Conservation (phyloP, 768 basidiomycete genomes). For the Mycena kentingensis region DNA sequence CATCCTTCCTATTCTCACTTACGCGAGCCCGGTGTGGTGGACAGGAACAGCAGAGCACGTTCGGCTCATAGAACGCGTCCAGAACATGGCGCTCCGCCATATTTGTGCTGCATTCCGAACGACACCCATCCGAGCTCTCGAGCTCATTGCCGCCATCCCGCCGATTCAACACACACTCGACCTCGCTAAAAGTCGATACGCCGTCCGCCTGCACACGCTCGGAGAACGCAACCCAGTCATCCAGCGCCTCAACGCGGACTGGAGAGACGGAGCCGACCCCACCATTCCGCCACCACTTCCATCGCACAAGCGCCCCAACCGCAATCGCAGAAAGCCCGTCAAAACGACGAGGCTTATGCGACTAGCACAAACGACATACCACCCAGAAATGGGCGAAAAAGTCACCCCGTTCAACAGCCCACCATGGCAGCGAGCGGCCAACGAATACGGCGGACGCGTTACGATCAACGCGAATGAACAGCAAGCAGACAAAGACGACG, state of each 20-base stretch:
- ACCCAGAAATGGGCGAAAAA: too few relatives aligned
- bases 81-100: constrained; percentile 29
- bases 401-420: too few relatives aligned
- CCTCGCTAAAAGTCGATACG: constrained; percentile 6
- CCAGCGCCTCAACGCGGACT: constrained; percentile 20
- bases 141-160: constrained; percentile 35
- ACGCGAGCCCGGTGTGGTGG: constrained; percentile 38
- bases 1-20: constrained; percentile 35
- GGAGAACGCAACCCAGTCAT: constrained; percentile 20
- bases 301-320: background rate
- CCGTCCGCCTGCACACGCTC: constrained; percentile 31
- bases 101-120: constrained; percentile 39
- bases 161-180: constrained; percentile 28
- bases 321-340: too few relatives aligned
- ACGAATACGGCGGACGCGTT: too few relatives aligned
- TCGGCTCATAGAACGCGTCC: constrained; percentile 29
- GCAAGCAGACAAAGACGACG: constrained; percentile 12
- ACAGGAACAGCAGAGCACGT: constrained; percentile 26
- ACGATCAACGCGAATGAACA: too few relatives aligned
- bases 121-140: constrained; percentile 31
- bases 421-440: too few relatives aligned
- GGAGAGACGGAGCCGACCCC: constrained; percentile 15
- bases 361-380: too few relatives aligned
- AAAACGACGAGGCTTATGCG: too few relatives aligned
- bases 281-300: constrained; percentile 25